Conservation (phyloP, 805 yeast genomes). For the Naumovozyma castellii region DNA sequence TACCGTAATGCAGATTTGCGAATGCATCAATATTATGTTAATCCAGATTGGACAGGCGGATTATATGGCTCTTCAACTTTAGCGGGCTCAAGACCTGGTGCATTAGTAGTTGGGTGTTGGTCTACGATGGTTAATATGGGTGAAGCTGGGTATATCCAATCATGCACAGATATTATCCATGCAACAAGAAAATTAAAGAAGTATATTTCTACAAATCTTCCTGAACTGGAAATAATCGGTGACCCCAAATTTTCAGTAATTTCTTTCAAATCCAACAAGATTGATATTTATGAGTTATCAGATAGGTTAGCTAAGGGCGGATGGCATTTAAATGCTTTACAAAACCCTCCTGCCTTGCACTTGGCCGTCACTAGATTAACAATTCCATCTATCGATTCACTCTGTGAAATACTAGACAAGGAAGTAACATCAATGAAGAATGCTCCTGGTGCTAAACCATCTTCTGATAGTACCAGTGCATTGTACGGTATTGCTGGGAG, state of each 20-base stretch:
- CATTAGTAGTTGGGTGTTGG: slow-evolving; percentile 97
- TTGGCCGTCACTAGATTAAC: slow-evolving; percentile 77
- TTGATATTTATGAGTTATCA: slow-evolving; percentile 71
- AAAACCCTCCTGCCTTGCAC: slow-evolving; percentile 85
- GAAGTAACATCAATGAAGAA: slow-evolving; percentile 36
- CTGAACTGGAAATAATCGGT: slow-evolving; percentile 64
- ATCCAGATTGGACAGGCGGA: slow-evolving; percentile 88
- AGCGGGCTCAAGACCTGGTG: slow-evolving; percentile 97
- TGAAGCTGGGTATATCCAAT: slow-evolving; percentile 63
- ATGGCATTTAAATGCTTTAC: slow-evolving; percentile 86
- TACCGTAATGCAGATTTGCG: slow-evolving; percentile 64
- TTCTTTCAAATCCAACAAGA: slow-evolving; percentile 52
- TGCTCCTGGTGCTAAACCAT: slow-evolving; percentile 22
- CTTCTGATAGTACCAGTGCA: slow-evolving; percentile 66
- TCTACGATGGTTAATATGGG: slow-evolving; percentile 82
- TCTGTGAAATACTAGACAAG: slow-evolving; percentile 42
- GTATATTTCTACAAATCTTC: slow-evolving; percentile 38
- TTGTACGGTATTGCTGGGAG: slow-evolving; percentile 94
- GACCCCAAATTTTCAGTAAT: slow-evolving; percentile 80
- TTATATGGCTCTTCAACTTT: slow-evolving; percentile 92
- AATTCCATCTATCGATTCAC: slow-evolving; percentile 48
- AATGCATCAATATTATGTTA: slow-evolving; percentile 72
- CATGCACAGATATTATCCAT: slow-evolving; percentile 56
- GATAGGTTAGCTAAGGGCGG: slow-evolving; percentile 49
- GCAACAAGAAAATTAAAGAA: slow-evolving; percentile 52